phyloP scores from a whole-genome alignment of 768 basidiomycete genomes.

The Suillus sp. region DNA sequence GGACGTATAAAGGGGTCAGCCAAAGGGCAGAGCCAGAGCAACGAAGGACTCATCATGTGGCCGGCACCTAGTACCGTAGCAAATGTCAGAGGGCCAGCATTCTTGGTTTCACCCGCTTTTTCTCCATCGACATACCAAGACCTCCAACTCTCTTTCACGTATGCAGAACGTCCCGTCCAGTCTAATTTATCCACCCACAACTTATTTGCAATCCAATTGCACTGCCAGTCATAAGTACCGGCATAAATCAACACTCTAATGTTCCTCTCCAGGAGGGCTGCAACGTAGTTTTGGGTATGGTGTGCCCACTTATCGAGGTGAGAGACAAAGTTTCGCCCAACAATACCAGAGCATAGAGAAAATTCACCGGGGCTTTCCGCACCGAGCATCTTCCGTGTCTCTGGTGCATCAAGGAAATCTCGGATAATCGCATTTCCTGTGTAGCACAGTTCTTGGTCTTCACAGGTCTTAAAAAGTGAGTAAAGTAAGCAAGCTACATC shows the following conservation, averaged over 20 bases:
- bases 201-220: slow-evolving; percentile 69
- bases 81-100: slow-evolving; percentile 60
- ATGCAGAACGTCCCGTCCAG: slow-evolving; percentile 59
- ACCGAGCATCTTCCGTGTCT: slow-evolving; percentile 47
- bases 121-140: slow-evolving; percentile 60
- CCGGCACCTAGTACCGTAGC: slow-evolving; percentile 67
- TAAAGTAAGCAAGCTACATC: slow-evolving; percentile 7
- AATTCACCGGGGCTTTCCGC: slow-evolving; percentile 53
- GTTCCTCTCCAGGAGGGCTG: slow-evolving; percentile 54
- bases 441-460: slow-evolving; percentile 39
- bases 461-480: slow-evolving; percentile 23
- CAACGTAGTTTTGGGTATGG: slow-evolving; percentile 60
- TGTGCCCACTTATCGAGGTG: slow-evolving; percentile 63
- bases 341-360: slow-evolving; percentile 54
- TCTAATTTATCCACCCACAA: slow-evolving; percentile 58
- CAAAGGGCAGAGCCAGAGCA: slow-evolving; percentile 9
- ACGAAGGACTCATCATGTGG: slow-evolving; percentile 60
- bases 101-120: slow-evolving; percentile 58
- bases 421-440: slow-evolving; percentile 41
- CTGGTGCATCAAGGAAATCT: slow-evolving; percentile 48
- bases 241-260: slow-evolving; percentile 56
- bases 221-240: slow-evolving; percentile 57
- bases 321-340: slow-evolving; percentile 51
- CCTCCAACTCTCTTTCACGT: slow-evolving; percentile 42
- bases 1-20: slow-evolving; percentile 47